These are phyloP conservation scores for Apophysomyces variabilis DNA, from an alignment of 371 early-diverging fungal genomes.

Conservation along the genomic window DNA sequence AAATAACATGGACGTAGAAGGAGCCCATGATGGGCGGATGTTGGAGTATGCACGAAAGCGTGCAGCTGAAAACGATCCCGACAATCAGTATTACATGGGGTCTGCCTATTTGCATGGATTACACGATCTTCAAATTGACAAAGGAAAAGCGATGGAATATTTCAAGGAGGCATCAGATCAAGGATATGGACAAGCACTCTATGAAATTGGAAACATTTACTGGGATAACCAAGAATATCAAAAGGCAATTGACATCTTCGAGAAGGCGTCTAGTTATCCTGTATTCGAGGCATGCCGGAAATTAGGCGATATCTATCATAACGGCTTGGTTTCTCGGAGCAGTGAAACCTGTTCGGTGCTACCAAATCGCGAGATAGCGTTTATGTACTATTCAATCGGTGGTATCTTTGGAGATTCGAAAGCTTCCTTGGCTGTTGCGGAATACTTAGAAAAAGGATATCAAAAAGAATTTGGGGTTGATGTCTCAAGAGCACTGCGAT, in stretches of 20 bases:
- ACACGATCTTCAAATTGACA: too few species aligned
- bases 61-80: too few species aligned
- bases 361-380: too few species aligned
- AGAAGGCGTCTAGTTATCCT: not conserved
- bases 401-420: not conserved
- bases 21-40: too few species aligned
- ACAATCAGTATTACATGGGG: too few species aligned
- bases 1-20: too few species aligned
- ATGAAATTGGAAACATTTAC: not conserved
- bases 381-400: slow-evolving; percentile 3
- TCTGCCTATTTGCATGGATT: too few species aligned
- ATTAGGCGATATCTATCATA: not conserved
- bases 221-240: not conserved
- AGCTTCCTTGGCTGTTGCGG: slow-evolving; percentile 12
- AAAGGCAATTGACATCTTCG: not conserved
- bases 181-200: not conserved
- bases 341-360: too few species aligned
- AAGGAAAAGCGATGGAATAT: too few species aligned
- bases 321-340: not conserved
- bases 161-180: not conserved
- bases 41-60: too few species aligned
- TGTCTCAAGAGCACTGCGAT: slow-evolving; percentile 14
- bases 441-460: slow-evolving; percentile 14
- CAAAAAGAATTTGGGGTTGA: not conserved
- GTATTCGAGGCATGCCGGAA: not conserved